Base-by-base conservation (phyloP, 2,329 filamentous ascomycete species). In the Sporothrix variecibatus region DNA sequence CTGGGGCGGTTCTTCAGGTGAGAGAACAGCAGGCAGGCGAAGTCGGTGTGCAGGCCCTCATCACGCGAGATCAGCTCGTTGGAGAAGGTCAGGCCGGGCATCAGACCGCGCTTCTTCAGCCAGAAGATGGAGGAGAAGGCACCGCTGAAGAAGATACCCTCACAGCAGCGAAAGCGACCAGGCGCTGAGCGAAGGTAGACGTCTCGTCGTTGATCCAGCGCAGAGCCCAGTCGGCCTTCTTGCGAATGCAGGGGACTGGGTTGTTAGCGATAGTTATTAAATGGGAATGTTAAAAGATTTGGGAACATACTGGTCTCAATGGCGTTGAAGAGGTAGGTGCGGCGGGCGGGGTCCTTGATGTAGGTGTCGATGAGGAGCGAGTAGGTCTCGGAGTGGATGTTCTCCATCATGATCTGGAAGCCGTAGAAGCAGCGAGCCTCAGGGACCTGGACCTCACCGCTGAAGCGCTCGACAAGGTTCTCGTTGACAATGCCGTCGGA, bases 351-450 rank as follows among this genome's bases (percentile, higher is more conserved):
- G 87, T 99, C 96, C 89, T 97, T 98, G 86, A 99, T 97, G 85
- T 99, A 99, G 76, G 95, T 98, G 84, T 99, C 96, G 83, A 99
- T 99, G 82, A 99, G 91, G 49, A 99, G 92, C 26, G 95, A 98
- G 90, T 99, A 99, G 72, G 96, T 99, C 87, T 99, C 96, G 20
- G 96, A 98, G 89, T 99, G 96, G 81, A 99, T 97, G 87, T 99
- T 99, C 89, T 99, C 96, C 94, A 99, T 98, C 96, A 99, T 99
- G 87, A 98, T 98, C 87, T 99, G 96, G 90, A 99, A 99, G 77
- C 96, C 96, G 84, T 99, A 99, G 89, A 99, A 99, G 91, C 96
- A 99, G 81, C 96, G 94, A 77, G 96, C 96, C 86, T 99, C 96
- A 12, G 96, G 95, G 75, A 98, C 91, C 86, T 99, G 96, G 40